Evolutionary conservation across 2,329 filamentous ascomycete genomes (phyloP), one percentile per base, ranked within the genome.

Genomic region (Keithomyces neogunnii): DNA sequence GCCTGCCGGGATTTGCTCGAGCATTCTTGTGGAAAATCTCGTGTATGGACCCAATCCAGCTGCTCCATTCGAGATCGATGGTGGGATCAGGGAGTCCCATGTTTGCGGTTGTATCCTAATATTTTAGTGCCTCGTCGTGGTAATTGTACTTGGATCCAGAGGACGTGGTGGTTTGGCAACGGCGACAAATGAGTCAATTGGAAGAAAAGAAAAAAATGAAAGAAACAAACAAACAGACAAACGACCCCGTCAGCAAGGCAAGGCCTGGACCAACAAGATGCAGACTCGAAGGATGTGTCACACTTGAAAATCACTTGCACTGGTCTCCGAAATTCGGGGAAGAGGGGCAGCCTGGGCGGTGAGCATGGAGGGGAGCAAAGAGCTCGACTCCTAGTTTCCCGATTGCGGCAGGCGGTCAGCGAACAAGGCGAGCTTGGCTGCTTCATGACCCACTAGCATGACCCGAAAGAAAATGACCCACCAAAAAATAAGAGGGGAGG

Each of bases 11-110:
- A 61, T 87, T 76, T 55, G 72, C 76, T 62, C 77, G 67, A 7
- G 88, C 88, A 70, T 88, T 86, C 45, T 69, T 66, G 51, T 73
- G 70, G 61, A 90, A 90, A 56, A 84, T 80, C 52, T 88, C 80
- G 60, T 89, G 84, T 59, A 90, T 89, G 11, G 58, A 74, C 33
- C 82, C 82, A 51, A 72, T 66, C 64, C 81, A 88, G 62, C 76
- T 77, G 44, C 76, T 77, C 84, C 85, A 88, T 60, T 85, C 72
- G 48, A 88, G 78, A 67, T 86, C 81, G 48, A 71, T 69, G 0
- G 83, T 85, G 45, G 85, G 85, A 66, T 87, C 82, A 9, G 84
- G 85, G 32, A 82, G 58, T 42, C 19, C 19, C 19, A 19, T 19
- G 19, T 19, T 19, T 19, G 35, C 9, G n/a, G 35, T 10, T 9